Percentiles rank a stretch among this genome's conserved stretches.
Evolutionary conservation across 2,329 filamentous ascomycete species (phyloP).

Genomic region (Penicillium palitans): DNA sequence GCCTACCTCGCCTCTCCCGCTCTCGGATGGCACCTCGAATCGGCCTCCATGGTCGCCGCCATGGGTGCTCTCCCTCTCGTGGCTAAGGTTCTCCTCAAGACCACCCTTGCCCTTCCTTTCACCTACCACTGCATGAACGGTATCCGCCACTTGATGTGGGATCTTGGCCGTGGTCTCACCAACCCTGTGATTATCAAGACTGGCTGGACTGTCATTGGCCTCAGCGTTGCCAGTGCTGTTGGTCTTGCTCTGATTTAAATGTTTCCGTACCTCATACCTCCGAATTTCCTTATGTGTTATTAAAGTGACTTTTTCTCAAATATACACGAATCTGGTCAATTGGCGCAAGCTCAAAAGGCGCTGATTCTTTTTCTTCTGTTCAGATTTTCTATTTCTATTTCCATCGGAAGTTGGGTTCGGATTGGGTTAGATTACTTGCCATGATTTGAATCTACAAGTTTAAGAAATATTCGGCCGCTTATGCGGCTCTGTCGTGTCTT

Average conservation of each 20-base stretch:
- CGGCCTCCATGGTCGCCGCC: conserved; percentile 61
- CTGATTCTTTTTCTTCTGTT: conserved; percentile 16
- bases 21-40: conserved; percentile 70
- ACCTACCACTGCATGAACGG: conserved; percentile 69
- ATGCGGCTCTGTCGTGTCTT: too few relatives aligned
- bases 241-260: conserved; percentile 48
- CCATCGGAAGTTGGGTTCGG: neutral
- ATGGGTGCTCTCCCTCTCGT: conserved; percentile 63
- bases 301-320: conserved; percentile 32
- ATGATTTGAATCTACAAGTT: neutral
- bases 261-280: conserved; percentile 32
- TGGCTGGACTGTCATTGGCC: conserved; percentile 63
- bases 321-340: conserved; percentile 22
- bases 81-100: conserved; percentile 62
- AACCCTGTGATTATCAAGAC: conserved; percentile 66
- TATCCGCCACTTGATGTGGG: conserved; percentile 71
- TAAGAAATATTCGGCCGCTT: too few relatives aligned
- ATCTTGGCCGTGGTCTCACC: conserved; percentile 61
- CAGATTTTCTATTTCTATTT: conserved; percentile 1
- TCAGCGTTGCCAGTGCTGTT: conserved; percentile 54
- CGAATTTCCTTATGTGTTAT: conserved; percentile 32
- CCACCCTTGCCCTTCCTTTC: conserved; percentile 62
- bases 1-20: conserved; percentile 79
- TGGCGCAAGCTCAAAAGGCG: conserved; percentile 25
- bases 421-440: neutral